phyloP scores from a whole-genome alignment of 495 filamentous ascomycete species.

The Daldinia caldariorum region DNA sequence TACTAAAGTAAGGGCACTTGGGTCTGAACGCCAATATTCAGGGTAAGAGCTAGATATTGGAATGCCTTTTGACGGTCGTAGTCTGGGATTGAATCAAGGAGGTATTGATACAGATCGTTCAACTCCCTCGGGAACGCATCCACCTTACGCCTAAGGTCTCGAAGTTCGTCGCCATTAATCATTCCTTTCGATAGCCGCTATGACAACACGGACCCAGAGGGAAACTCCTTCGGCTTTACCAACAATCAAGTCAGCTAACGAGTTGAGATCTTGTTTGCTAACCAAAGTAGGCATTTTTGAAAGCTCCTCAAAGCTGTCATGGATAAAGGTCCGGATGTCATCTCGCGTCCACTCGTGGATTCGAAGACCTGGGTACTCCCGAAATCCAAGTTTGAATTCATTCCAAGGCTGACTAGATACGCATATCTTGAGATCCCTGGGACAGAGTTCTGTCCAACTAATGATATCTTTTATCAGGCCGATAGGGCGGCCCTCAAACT shows the following conservation, averaged over 20 bases:
- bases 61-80: slow-evolving; percentile 29
- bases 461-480: slow-evolving; percentile 23
- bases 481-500: slow-evolving; percentile 45
- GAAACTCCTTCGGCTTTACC: neutral
- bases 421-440: slow-evolving; percentile 26
- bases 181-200: slow-evolving; percentile 37
- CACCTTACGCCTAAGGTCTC: slow-evolving; percentile 24
- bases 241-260: neutral
- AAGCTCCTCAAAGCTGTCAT: neutral
- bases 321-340: slow-evolving; percentile 37
- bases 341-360: slow-evolving; percentile 45
- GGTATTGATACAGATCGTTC: slow-evolving; percentile 27
- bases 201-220: slow-evolving; percentile 17
- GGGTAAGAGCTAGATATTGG: slow-evolving; percentile 18
- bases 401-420: slow-evolving; percentile 36
- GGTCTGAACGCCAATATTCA: neutral
- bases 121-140: slow-evolving; percentile 30
- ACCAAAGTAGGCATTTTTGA: neutral
- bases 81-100: slow-evolving; percentile 27
- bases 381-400: slow-evolving; percentile 31
- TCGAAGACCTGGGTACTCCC: slow-evolving; percentile 16
- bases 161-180: slow-evolving; percentile 37
- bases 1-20: neutral
- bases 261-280: neutral
- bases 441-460: slow-evolving; percentile 4